These are phyloP conservation scores for Nothomitra cinnamomea DNA, from an alignment of 2,329 filamentous ascomycete genomes.

Conservation along the genomic window DNA sequence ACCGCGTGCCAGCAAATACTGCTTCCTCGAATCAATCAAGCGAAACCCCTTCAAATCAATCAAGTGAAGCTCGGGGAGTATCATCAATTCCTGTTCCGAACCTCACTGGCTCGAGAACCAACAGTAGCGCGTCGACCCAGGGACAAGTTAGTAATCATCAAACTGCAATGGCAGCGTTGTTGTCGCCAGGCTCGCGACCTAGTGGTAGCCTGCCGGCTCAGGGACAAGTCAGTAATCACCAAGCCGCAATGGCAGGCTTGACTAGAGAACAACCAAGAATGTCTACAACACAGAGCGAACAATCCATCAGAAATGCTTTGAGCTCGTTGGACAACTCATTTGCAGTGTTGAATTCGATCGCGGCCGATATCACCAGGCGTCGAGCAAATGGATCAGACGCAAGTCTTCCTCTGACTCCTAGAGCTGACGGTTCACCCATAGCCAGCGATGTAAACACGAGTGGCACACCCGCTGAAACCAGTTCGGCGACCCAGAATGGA, in stretches of 20 bases:
- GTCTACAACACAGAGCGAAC: neutral
- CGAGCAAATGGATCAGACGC: neutral
- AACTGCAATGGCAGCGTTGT: neutral
- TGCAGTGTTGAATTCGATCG: neutral
- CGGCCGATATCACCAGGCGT: neutral
- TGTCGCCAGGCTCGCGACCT: neutral
- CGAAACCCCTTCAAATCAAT: neutral
- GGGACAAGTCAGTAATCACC: neutral
- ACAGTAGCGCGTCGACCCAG: neutral
- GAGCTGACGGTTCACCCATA: no score
- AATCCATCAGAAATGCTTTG: neutral
- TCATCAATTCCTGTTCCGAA: neutral
- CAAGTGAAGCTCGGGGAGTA: neutral
- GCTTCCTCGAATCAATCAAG: neutral
- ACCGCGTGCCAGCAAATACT: constrained; percentile 11
- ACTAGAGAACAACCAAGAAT: neutral
- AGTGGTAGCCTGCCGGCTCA: neutral
- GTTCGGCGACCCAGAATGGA: neutral
- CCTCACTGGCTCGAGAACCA: neutral
- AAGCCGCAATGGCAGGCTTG: neutral
- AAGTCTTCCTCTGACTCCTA: neutral
- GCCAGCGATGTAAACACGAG: neutral
- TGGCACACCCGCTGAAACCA: neutral
- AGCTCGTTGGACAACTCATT: neutral
- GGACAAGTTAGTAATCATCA: neutral